These are phyloP conservation scores for Populus trichocarpa DNA, from an alignment of 441 rosid genomes.

Conservation along the genomic window DNA sequence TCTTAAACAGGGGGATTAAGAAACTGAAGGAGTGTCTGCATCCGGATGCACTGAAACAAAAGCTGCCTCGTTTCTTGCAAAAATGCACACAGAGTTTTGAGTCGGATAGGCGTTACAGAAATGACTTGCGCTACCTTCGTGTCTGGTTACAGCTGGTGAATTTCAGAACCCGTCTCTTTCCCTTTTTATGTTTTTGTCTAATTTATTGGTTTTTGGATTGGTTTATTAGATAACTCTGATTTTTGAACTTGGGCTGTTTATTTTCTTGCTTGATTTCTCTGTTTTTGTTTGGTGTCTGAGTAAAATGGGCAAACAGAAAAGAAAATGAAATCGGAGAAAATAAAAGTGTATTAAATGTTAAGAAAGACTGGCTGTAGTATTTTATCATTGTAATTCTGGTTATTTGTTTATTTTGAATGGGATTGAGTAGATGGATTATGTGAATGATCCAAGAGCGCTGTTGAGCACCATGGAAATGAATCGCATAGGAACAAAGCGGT, in stretches of 20 bases:
- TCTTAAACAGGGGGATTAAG: conserved; percentile 57
- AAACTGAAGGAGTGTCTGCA: conserved; percentile 65
- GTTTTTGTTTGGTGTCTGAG: background rate
- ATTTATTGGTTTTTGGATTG: background rate
- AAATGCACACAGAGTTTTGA: conserved; percentile 71
- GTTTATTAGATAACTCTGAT: background rate
- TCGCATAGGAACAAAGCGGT: conserved; percentile 56
- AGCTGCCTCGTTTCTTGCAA: conserved; percentile 85
- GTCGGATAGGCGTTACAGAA: conserved; percentile 69
- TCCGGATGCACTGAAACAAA: conserved; percentile 48
- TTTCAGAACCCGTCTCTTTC: background rate
- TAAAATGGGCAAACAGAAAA: background rate
- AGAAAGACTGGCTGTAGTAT: background rate
- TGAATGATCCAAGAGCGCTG: conserved; percentile 71
- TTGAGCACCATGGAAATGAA: conserved; percentile 76
- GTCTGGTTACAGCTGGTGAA: conserved; percentile 89
- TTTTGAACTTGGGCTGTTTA: background rate
- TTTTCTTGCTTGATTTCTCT: background rate
- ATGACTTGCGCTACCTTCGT: conserved; percentile 81
- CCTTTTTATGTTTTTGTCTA: background rate
- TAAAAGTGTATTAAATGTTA: too few relatives aligned
- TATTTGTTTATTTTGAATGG: conserved; percentile 3
- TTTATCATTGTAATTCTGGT: background rate
- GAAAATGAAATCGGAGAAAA: background rate
- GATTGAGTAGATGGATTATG: conserved; percentile 79